phyloP scores from a whole-genome alignment of 1,284 basidiomycete species.

The Moesziomyces sp. region DNA sequence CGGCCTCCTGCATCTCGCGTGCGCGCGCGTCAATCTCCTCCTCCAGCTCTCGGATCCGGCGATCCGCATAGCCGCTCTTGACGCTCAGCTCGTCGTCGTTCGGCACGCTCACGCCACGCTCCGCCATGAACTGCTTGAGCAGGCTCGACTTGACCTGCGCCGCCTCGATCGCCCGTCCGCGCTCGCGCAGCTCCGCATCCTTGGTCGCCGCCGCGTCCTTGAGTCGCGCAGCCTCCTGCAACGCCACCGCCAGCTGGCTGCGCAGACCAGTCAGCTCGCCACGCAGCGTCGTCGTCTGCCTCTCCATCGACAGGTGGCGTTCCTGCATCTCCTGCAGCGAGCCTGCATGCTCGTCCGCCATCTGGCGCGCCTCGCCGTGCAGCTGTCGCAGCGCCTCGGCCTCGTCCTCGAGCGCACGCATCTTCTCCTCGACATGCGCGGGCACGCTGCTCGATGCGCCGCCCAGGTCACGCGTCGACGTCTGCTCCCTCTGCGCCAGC shows the following conservation, averaged over 20 bases:
- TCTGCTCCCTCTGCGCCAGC: slow-evolving; percentile 54
- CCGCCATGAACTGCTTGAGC: slow-evolving; percentile 86
- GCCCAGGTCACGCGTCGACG: slow-evolving; percentile 32
- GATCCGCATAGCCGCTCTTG: slow-evolving; percentile 57
- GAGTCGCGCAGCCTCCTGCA: slow-evolving; percentile 79
- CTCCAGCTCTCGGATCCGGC: slow-evolving; percentile 60
- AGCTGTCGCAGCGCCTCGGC: slow-evolving; percentile 60
- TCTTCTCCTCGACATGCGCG: slow-evolving; percentile 57
- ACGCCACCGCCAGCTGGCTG: slow-evolving; percentile 78
- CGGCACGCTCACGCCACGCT: slow-evolving; percentile 72
- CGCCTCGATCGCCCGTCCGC: slow-evolving; percentile 77
- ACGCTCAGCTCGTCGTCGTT: slow-evolving; percentile 63
- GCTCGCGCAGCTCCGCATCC: slow-evolving; percentile 78
- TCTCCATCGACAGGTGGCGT: slow-evolving; percentile 76
- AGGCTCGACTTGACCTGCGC: slow-evolving; percentile 80
- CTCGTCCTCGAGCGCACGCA: slow-evolving; percentile 63
- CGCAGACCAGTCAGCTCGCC: slow-evolving; percentile 83
- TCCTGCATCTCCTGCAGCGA: slow-evolving; percentile 78
- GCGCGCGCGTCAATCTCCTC: slow-evolving; percentile 60
- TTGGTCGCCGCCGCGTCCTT: slow-evolving; percentile 68
- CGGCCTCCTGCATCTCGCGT: slow-evolving; percentile 56
- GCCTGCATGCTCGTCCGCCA: slow-evolving; percentile 67
- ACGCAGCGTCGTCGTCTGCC: slow-evolving; percentile 77
- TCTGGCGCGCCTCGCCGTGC: slow-evolving; percentile 55
- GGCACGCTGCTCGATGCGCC: slow-evolving; percentile 23